Evolutionary conservation across 345 rosid genomes (phyloP), one percentile per base, ranked within the genome.

Genomic region (Salix udensis): DNA sequence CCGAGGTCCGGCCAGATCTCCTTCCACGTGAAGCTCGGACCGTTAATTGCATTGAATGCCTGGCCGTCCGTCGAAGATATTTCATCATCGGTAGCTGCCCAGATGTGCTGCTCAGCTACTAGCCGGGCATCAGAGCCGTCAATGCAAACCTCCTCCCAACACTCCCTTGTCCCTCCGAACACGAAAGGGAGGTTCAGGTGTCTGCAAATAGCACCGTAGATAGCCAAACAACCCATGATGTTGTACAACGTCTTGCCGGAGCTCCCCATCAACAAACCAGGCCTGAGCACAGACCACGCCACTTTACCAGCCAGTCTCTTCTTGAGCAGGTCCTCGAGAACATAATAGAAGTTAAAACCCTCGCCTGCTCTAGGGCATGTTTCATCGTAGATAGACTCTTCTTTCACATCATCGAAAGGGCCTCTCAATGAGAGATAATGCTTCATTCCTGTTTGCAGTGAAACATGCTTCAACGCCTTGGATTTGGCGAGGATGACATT

Each of bases 381-480:
- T 78, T 94, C 98, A 58, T 83, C 84, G 52, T 84, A 89, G 21
- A 83, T 73, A 73, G 66, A 31, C 42, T 48, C 52, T 68, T 61
- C 73, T 55, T 80, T 81, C 66, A 31, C 80, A 0, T 67, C 67
- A n/a, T 31, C 34, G 0, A 69, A 46, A 6, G 82, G 73, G 65
- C 78, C 82, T 74, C 76, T 76, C 7, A 89, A 52, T 11, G 97
- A 87, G 11, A 87, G 86, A 37, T 94, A 92, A 68, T 94, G 94
- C 86, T 90, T 91, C 90, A 91, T 89, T 73, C 97, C 98, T 0
- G 97, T 92, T 65, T 94, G 98, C 7, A 94, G 87, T 1, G 95
- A 90, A 76, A 94, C 84, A 73, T 94, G 95, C 84, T 86, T 90
- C 74, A 94, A 73, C 30, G 84, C 69, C 68, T 85, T 80, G 0